Percentiles rank a stretch among this genome's conserved stretches.
These are phyloP conservation scores for Botrytis tulipae DNA, from an alignment of 2,329 filamentous ascomycete species.

Conservation along the genomic window DNA sequence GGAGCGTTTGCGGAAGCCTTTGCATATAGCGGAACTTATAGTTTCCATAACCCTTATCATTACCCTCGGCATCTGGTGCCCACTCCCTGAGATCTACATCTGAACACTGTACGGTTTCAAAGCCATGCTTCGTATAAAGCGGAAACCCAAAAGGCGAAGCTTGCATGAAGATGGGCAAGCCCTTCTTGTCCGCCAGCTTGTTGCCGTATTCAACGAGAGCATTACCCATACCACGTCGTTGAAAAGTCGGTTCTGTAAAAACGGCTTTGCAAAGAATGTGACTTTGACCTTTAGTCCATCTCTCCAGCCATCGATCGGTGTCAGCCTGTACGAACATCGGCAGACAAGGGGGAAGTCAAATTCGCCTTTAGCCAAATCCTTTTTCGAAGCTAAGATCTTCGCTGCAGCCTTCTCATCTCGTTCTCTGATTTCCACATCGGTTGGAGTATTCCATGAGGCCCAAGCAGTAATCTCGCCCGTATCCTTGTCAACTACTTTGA, in stretches of 20 bases:
- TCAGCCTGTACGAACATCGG: conserved; percentile 7
- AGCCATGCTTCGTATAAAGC: conserved; percentile 15
- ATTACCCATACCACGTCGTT: not conserved
- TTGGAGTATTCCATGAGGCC: conserved; percentile 1
- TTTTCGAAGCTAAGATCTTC: not conserved
- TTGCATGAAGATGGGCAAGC: conserved; percentile 13
- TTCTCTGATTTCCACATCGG: not conserved
- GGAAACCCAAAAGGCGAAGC: conserved; percentile 13
- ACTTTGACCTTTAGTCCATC: not conserved
- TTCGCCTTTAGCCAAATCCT: not conserved
- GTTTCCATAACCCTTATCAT: conserved; percentile 17
- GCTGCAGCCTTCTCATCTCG: not conserved
- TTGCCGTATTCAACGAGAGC: not conserved
- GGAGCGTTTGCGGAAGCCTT: conserved; percentile 1
- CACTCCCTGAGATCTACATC: conserved; percentile 20
- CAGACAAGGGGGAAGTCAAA: not conserved
- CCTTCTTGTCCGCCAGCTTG: not conserved
- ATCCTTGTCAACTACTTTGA: not conserved
- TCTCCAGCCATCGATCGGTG: not conserved
- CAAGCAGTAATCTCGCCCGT: not conserved
- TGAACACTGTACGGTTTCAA: conserved; percentile 14
- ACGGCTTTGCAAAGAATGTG: conserved; percentile 4
- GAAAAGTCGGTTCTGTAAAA: not conserved
- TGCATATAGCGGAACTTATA: conserved; percentile 13
- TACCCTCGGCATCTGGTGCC: conserved; percentile 4